phyloP scores from a whole-genome alignment of 352 stramenopile species.

The Phytophthora palmivora region DNA sequence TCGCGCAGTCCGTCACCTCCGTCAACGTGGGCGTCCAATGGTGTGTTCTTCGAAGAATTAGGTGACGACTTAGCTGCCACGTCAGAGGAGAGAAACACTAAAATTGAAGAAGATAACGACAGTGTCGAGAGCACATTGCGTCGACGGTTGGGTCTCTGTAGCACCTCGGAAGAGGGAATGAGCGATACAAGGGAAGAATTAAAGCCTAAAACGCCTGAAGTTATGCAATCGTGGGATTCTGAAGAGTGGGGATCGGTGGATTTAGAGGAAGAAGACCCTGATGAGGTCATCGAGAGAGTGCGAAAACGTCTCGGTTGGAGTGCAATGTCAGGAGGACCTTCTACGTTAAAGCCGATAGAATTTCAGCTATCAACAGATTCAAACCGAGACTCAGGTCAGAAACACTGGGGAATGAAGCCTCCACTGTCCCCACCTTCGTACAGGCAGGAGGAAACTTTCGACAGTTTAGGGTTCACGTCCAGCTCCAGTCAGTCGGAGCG shows the following conservation, averaged over 20 bases:
- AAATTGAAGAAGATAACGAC: slow-evolving; percentile 9
- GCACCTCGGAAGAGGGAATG: not conserved
- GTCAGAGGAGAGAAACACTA: not conserved
- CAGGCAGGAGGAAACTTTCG: not conserved
- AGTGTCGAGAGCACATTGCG: slow-evolving; percentile 37
- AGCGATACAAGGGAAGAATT: not conserved
- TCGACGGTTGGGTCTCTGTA: slow-evolving; percentile 18
- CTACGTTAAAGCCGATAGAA: slow-evolving; percentile 10
- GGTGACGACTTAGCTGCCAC: not conserved
- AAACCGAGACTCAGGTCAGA: not conserved
- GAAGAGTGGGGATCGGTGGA: slow-evolving; percentile 20
- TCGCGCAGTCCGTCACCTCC: slow-evolving; percentile 28
- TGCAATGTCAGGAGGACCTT: not conserved
- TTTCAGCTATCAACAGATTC: slow-evolving; percentile 13
- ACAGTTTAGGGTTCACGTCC: slow-evolving; percentile 2
- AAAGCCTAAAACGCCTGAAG: not conserved
- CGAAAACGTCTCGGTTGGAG: slow-evolving; percentile 58
- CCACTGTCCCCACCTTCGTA: slow-evolving; percentile 17
- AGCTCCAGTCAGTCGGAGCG: slow-evolving; percentile 6
- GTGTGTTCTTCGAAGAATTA: slow-evolving; percentile 33
- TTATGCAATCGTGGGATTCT: slow-evolving; percentile 13
- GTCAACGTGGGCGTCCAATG: slow-evolving; percentile 31
- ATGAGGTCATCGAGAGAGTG: slow-evolving; percentile 69
- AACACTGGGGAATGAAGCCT: slow-evolving; percentile 12
- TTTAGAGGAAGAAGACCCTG: slow-evolving; percentile 30